phyloP scores from a whole-genome alignment of 129 eudicot species.

The Chrysanthemum lavandulifolium region DNA sequence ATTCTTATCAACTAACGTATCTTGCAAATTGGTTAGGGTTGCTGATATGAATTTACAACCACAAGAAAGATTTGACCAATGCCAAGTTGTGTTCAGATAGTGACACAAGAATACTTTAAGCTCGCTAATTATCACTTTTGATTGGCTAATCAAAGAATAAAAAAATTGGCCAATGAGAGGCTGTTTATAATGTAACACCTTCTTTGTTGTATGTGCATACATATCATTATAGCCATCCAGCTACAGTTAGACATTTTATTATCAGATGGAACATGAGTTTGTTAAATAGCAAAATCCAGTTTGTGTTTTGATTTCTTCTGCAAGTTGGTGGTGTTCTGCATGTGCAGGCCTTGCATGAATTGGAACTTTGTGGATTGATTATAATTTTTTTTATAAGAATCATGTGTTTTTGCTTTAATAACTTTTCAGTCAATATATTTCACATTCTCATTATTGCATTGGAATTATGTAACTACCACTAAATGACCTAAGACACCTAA shows the following conservation, averaged over 20 bases:
- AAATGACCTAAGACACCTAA: too few relatives aligned
- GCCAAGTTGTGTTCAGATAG: slow-evolving; percentile 35
- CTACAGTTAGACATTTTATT: not conserved
- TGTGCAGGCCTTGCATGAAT: not conserved
- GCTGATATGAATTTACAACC: slow-evolving; percentile 36
- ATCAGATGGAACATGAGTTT: slow-evolving; percentile 4
- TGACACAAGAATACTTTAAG: slow-evolving; percentile 18
- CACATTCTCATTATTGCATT: too few relatives aligned
- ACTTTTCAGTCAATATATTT: too few relatives aligned
- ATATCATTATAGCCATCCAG: not conserved
- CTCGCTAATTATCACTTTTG: slow-evolving; percentile 16
- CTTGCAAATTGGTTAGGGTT: slow-evolving; percentile 23
- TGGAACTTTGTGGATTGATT: not conserved
- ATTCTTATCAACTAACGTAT: slow-evolving; percentile 1
- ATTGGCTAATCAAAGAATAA: slow-evolving; percentile 21
- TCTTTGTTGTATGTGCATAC: not conserved
- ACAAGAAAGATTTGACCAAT: slow-evolving; percentile 29
- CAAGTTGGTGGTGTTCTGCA: slow-evolving; percentile 7
- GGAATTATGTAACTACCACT: too few relatives aligned
- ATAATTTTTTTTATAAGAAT: not conserved
- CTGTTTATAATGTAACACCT: slow-evolving; percentile 18
- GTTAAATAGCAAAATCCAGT: slow-evolving; percentile 12
- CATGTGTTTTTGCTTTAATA: too few relatives aligned
- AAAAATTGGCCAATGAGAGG: slow-evolving; percentile 25
- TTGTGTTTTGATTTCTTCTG: slow-evolving; percentile 1